Conservation (phyloP, 805 yeast species). For the Cyberlindnera meyerae region DNA sequence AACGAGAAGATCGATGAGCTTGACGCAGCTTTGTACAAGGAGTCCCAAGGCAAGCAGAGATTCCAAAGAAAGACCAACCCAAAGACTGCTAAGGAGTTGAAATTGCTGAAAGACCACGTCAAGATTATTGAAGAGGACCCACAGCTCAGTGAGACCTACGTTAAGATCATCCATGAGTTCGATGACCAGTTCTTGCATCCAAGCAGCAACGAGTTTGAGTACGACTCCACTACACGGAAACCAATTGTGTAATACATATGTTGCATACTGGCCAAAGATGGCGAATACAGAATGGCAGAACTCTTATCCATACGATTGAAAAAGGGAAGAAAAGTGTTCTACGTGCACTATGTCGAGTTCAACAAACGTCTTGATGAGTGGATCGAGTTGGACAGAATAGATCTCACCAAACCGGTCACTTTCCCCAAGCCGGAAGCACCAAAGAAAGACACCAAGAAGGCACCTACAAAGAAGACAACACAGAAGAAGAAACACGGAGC, state of each 20-base stretch:
- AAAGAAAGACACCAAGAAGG: conserved; percentile 19
- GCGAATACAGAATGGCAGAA: conserved; percentile 77
- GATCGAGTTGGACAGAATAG: conserved; percentile 71
- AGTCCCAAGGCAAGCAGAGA: conserved; percentile 19
- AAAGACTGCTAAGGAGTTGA: conserved; percentile 14
- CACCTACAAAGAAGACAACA: conserved; percentile 6
- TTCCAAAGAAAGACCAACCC: conserved; percentile 23
- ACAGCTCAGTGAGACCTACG: conserved; percentile 6
- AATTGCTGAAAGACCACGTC: conserved; percentile 13
- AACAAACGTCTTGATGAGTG: conserved; percentile 97
- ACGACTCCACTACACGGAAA: conserved; percentile 8
- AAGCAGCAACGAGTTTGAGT: conserved; percentile 4
- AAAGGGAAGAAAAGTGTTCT: conserved; percentile 74
- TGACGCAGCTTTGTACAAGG: conserved; percentile 20
- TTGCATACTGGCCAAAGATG: conserved; percentile 79
- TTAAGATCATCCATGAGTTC: conserved; percentile 17
- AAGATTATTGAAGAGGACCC: conserved; percentile 19
- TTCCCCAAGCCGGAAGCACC: conserved; percentile 56
- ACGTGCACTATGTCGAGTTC: conserved; percentile 91
- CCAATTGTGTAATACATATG: conserved; percentile 29
- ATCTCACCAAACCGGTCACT: conserved; percentile 62
- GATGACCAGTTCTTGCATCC: conserved; percentile 22
- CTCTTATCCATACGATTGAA: conserved; percentile 69
- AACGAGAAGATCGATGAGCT: conserved; percentile 16
- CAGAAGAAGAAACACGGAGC: conserved; percentile 36